These are phyloP conservation scores for Blumeriella jaapii DNA, from an alignment of 2,329 filamentous ascomycete species.

Conservation along the genomic window DNA sequence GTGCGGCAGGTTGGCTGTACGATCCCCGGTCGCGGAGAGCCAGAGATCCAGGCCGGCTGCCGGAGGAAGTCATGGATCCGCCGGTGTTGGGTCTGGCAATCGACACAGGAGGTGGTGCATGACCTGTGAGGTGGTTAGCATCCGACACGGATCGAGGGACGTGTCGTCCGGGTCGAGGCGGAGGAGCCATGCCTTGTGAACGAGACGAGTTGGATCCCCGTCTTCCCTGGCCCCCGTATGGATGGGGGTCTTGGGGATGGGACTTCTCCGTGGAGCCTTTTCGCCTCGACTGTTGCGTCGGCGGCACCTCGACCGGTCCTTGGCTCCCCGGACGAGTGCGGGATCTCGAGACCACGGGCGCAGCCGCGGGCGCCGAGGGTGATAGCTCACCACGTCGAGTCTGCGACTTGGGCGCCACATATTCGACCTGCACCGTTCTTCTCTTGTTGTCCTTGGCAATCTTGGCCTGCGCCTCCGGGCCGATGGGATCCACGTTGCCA, in stretches of 20 bases:
- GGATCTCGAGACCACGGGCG: constrained; percentile 32
- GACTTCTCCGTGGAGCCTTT: constrained; percentile 43
- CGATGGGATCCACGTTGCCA: constrained; percentile 59
- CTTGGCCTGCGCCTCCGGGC: constrained; percentile 52
- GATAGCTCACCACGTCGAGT: constrained; percentile 52
- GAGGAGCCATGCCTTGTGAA: constrained; percentile 33
- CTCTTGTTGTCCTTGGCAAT: constrained; percentile 72
- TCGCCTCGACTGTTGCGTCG: constrained; percentile 24
- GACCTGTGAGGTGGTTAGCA: constrained; percentile 37
- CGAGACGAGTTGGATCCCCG: constrained; percentile 22
- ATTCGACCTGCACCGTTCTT: constrained; percentile 93
- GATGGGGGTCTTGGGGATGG: constrained; percentile 45
- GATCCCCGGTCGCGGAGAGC: constrained; percentile 63
- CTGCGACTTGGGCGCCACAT: constrained; percentile 81
- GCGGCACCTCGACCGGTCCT: constrained; percentile 36
- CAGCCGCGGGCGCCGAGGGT: constrained; percentile 24
- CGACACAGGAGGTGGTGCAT: constrained; percentile 34
- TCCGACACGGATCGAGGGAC: constrained; percentile 44
- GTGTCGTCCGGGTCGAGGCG: constrained; percentile 37
- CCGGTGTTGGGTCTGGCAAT: constrained; percentile 63
- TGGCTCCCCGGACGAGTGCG: constrained; percentile 43
- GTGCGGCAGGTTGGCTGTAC: constrained; percentile 81
- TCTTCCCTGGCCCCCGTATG: constrained; percentile 34
- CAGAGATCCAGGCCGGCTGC: constrained; percentile 33
- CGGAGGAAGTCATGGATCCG: constrained; percentile 61